phyloP scores from a whole-genome alignment of 1,284 basidiomycete species.

The Pseudozyma tsukubaensis region DNA sequence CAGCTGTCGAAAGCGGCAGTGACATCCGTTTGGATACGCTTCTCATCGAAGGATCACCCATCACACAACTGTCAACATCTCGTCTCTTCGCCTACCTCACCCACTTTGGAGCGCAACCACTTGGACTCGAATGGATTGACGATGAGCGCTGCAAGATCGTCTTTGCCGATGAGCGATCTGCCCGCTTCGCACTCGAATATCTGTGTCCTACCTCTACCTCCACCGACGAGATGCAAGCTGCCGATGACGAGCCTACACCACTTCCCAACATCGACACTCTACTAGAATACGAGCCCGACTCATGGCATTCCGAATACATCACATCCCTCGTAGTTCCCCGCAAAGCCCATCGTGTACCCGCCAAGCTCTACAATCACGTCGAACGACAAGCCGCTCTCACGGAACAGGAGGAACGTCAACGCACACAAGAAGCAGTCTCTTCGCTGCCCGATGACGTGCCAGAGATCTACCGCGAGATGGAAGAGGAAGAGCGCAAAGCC shows the following conservation, averaged over 20 bases:
- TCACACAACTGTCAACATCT: slow-evolving; percentile 67
- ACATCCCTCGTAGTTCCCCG: slow-evolving; percentile 49
- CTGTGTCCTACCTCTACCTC: slow-evolving; percentile 34
- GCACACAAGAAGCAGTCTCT: slow-evolving; percentile 11
- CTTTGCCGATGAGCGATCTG: slow-evolving; percentile 54
- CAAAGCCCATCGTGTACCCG: slow-evolving; percentile 53
- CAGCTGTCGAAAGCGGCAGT: slow-evolving; percentile 47
- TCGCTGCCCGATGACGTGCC: slow-evolving; percentile 58
- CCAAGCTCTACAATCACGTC: slow-evolving; percentile 57
- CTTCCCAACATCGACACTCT: slow-evolving; percentile 41
- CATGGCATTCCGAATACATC: slow-evolving; percentile 39
- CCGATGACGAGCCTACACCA: slow-evolving; percentile 6
- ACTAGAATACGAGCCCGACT: slow-evolving; percentile 36
- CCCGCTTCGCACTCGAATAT: slow-evolving; percentile 57
- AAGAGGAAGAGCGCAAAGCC: slow-evolving; percentile 49
- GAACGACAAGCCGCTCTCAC: slow-evolving; percentile 50
- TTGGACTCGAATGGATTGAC: slow-evolving; percentile 67
- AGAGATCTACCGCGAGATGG: slow-evolving; percentile 66
- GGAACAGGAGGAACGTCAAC: slow-evolving; percentile 13
- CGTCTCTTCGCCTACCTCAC: slow-evolving; percentile 65
- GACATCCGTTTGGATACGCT: slow-evolving; percentile 59
- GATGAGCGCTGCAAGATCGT: slow-evolving; percentile 64
- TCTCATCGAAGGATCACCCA: slow-evolving; percentile 62
- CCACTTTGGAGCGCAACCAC: slow-evolving; percentile 60
- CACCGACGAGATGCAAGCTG: slow-evolving; percentile 12